Conservation (phyloP, 1,139 yeast species). For the Candida smagusa region DNA sequence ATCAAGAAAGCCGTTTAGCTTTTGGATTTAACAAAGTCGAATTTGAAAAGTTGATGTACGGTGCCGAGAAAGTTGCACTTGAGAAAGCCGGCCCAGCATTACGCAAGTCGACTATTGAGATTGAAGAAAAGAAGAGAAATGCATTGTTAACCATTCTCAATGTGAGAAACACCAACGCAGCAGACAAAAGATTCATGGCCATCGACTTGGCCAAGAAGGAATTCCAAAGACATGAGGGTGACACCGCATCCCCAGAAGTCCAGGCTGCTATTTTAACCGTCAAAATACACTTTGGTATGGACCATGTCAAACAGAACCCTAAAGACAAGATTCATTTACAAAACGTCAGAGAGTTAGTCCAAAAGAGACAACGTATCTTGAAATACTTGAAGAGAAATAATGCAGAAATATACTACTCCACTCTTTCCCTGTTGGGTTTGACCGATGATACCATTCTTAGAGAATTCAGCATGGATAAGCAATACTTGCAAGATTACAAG, state of each 20-base stretch:
- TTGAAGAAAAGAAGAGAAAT: conserved; percentile 61
- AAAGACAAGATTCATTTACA: conserved; percentile 74
- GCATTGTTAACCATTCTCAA: conserved; percentile 71
- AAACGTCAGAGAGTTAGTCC: conserved; percentile 75
- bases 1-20: conserved; percentile 58
- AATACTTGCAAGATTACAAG: conserved; percentile 80
- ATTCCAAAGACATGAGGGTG: conserved; percentile 81
- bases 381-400: conserved; percentile 76
- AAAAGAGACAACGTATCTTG: conserved; percentile 79
- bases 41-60: conserved; percentile 72
- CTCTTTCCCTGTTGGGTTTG: conserved; percentile 83
- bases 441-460: conserved; percentile 73
- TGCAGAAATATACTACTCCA: conserved; percentile 80
- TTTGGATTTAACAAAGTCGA: conserved; percentile 59
- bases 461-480: conserved; percentile 82
- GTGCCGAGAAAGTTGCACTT: conserved; percentile 57
- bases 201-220: conserved; percentile 67
- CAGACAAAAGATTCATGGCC: conserved; percentile 59
- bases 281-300: conserved; percentile 72
- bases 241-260: conserved; percentile 92
- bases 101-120: conserved; percentile 38
- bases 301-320: conserved; percentile 67
- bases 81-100: conserved; percentile 32
- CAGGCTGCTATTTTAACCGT: conserved; percentile 91
- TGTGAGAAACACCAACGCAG: conserved; percentile 65